phyloP scores from a whole-genome alignment of 164 flowering plant genomes.

The Stephania yunnanensis region DNA sequence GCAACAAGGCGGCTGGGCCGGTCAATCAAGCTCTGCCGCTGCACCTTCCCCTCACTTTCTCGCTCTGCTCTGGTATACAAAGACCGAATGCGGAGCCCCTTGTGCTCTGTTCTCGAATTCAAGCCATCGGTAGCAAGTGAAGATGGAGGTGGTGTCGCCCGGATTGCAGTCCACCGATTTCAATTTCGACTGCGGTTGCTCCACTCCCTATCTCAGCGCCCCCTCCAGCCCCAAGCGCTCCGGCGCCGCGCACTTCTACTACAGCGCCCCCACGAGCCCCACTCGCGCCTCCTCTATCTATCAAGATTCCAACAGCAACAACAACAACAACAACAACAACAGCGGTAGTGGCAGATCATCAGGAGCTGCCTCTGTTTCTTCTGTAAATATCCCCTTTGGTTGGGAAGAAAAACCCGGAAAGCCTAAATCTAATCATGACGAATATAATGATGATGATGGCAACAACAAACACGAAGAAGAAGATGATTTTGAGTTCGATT shows the following conservation, averaged over 20 bases:
- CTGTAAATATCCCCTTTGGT: conserved; percentile 25
- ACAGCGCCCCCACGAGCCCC: conserved; percentile 44
- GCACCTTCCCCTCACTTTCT: background rate
- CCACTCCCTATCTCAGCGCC: conserved; percentile 29
- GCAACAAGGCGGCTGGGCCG: conserved; percentile 2
- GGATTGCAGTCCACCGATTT: conserved; percentile 16
- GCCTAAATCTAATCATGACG: conserved; percentile 27
- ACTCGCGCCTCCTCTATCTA: conserved; percentile 19
- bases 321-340: background rate
- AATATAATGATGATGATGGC: background rate
- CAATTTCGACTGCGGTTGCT: conserved; percentile 26
- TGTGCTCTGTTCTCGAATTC: background rate
- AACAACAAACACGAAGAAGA: background rate
- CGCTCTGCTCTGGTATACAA: background rate
- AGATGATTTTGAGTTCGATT: conserved; percentile 57
- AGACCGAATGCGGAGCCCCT: background rate
- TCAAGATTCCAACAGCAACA: conserved; percentile 15
- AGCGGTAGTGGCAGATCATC: background rate
- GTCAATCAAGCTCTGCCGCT: conserved; percentile 1
- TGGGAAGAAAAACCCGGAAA: conserved; percentile 51
- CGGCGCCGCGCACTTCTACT: conserved; percentile 17
- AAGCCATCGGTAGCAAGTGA: background rate
- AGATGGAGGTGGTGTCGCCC: conserved; percentile 28
- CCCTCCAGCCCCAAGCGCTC: conserved; percentile 35
- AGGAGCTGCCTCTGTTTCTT: background rate